Percentiles rank a stretch among this genome's conserved stretches.
Evolutionary conservation across 2,329 filamentous ascomycete species (phyloP).

Genomic region (Penicillium griseofulvum): DNA sequence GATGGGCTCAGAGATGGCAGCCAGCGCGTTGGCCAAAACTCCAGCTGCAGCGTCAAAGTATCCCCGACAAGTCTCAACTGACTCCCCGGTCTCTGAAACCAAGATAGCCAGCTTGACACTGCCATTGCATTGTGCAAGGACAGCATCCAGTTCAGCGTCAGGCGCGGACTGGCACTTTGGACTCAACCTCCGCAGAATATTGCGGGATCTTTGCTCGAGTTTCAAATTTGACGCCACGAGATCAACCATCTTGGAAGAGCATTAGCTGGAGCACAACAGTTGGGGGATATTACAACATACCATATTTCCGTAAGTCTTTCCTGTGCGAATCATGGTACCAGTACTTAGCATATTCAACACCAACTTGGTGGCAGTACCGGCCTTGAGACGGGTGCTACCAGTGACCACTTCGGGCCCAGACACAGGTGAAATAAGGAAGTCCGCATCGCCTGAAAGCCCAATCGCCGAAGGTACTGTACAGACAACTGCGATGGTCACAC

Average conservation of each 20-base stretch:
- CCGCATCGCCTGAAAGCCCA: constrained; percentile 24
- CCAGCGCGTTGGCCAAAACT: constrained; percentile 24
- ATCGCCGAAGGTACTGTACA: constrained; percentile 40
- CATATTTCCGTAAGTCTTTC: constrained; percentile 46
- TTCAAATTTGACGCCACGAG: constrained; percentile 42
- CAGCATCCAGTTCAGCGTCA: constrained; percentile 28
- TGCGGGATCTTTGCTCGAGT: constrained; percentile 35
- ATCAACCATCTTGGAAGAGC: constrained; percentile 33
- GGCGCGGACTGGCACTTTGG: constrained; percentile 14
- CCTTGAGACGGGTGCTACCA: constrained; percentile 49
- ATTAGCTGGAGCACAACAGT: neutral
- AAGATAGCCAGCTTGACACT: constrained; percentile 39
- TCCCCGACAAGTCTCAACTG: constrained; percentile 24
- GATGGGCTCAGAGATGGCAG: constrained; percentile 5
- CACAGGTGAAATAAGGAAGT: constrained; percentile 39
- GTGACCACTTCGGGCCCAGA: constrained; percentile 47
- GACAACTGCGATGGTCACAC: constrained; percentile 40
- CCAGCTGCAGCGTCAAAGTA: constrained; percentile 24
- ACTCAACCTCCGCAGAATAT: constrained; percentile 33
- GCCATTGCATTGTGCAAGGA: constrained; percentile 27
- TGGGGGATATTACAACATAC: constrained; percentile 22
- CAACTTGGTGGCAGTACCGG: constrained; percentile 48
- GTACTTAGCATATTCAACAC: constrained; percentile 48
- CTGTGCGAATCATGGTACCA: constrained; percentile 42
- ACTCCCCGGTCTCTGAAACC: constrained; percentile 23